These are phyloP conservation scores for Pyracantha coccinea DNA, from an alignment of 331 rosid species.

Conservation along the genomic window DNA sequence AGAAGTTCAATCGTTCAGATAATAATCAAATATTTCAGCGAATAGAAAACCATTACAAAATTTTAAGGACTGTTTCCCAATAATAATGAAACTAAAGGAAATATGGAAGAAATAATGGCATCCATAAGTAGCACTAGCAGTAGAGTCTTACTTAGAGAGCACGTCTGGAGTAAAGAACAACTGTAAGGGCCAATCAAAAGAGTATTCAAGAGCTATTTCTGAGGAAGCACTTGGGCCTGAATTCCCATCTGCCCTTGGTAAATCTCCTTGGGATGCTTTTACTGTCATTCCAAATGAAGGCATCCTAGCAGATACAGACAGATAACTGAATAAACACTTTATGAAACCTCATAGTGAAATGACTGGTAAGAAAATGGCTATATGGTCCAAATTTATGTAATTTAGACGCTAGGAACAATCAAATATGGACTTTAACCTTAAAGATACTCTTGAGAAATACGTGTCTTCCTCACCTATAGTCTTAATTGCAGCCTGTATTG, in stretches of 20 bases:
- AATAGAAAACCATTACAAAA: background rate
- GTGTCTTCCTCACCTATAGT: constrained; percentile 86
- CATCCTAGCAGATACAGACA: constrained; percentile 51
- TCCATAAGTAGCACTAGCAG: background rate
- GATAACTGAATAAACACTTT: constrained; percentile 9
- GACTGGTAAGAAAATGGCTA: background rate
- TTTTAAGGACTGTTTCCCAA: background rate
- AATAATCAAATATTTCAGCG: constrained; percentile 1
- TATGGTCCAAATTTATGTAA: background rate
- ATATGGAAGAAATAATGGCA: background rate
- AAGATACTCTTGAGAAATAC: constrained; percentile 76
- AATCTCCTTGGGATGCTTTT: constrained; percentile 58
- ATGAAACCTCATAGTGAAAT: constrained; percentile 16
- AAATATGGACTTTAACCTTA: constrained; percentile 45
- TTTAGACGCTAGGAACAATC: background rate
- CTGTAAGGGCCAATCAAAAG: constrained; percentile 94
- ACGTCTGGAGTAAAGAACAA: constrained; percentile 93
- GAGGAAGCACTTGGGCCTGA: constrained; percentile 42
- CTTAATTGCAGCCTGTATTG: constrained; percentile 82
- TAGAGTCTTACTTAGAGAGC: constrained; percentile 71
- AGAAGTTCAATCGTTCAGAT: background rate
- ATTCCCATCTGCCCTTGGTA: constrained; percentile 48
- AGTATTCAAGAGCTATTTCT: constrained; percentile 80
- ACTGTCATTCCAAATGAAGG: constrained; percentile 78
- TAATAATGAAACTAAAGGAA: background rate